Evolutionary conservation across 2,329 filamentous ascomycete species (phyloP).

Genomic region (Bipolaris sorokiniana): DNA sequence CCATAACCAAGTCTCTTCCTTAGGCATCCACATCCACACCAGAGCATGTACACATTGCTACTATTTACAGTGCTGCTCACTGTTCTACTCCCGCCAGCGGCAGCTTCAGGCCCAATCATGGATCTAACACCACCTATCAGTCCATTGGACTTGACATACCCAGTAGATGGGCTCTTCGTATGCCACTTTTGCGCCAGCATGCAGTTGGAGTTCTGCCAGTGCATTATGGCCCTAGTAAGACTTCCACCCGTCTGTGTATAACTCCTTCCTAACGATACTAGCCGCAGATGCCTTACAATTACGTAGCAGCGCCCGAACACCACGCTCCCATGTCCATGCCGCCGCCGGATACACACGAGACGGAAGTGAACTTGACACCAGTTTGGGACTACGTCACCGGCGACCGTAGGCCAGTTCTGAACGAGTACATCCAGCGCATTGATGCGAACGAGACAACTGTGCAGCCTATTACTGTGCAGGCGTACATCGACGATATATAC

Average conservation of each 20-base stretch:
- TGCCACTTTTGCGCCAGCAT: constrained; percentile 34
- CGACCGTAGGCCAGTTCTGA: constrained; percentile 7
- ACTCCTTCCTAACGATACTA: constrained; percentile 17
- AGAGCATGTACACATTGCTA: constrained; percentile 41
- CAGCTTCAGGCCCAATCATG: constrained; percentile 34
- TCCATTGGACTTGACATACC: constrained; percentile 31
- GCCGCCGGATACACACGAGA: constrained; percentile 11
- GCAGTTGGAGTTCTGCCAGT: constrained; percentile 23
- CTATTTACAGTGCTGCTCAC: constrained; percentile 34
- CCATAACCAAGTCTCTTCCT: constrained; percentile 15
- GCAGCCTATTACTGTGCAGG: constrained; percentile 33
- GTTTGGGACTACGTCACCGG: constrained; percentile 12
- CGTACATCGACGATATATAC: constrained; percentile 39
- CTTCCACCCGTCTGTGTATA: background rate
- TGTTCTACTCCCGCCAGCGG: constrained; percentile 35
- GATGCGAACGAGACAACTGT: constrained; percentile 39
- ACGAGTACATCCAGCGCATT: constrained; percentile 22
- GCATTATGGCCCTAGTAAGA: constrained; percentile 30
- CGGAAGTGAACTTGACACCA: constrained; percentile 6
- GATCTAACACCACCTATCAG: constrained; percentile 26
- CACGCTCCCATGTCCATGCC: constrained; percentile 4
- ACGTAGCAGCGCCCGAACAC: constrained; percentile 6
- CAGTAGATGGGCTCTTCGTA: constrained; percentile 36
- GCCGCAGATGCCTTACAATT: constrained; percentile 18
- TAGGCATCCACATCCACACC: constrained; percentile 30